phyloP scores from a whole-genome alignment of 1,284 basidiomycete genomes.

The Uromyces viciae-fabae region DNA sequence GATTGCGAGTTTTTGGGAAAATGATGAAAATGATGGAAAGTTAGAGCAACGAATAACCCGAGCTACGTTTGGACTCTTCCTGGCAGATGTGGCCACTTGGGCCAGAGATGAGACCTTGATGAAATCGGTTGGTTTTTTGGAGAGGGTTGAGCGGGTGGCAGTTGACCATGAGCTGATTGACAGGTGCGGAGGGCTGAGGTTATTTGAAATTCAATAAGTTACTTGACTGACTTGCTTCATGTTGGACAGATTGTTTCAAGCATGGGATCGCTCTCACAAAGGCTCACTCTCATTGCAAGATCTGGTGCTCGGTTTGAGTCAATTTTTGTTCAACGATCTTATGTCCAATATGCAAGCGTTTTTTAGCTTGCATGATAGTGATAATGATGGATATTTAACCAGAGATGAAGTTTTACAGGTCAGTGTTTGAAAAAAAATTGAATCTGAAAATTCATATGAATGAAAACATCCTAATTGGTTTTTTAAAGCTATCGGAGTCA shows the following conservation, averaged over 20 bases:
- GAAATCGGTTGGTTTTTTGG: constrained; percentile 78
- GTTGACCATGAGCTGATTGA: constrained; percentile 73
- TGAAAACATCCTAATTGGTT: neutral
- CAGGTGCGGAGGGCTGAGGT: constrained; percentile 48
- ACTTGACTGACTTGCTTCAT: neutral
- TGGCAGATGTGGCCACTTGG: constrained; percentile 93
- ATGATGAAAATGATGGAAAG: constrained; percentile 65
- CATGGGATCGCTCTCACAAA: constrained; percentile 76
- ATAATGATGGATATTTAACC: constrained; percentile 87
- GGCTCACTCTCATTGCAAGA: constrained; percentile 73
- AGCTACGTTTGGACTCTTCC: constrained; percentile 79
- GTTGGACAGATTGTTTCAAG: constrained; percentile 68
- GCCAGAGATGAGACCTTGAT: constrained; percentile 91
- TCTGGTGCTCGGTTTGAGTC: constrained; percentile 79
- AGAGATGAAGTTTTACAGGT: constrained; percentile 89
- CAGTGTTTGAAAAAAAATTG: constrained; percentile 77
- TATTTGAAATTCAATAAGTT: neutral
- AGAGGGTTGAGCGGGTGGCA: constrained; percentile 68
- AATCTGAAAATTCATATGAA: constrained; percentile 60
- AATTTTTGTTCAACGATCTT: constrained; percentile 89
- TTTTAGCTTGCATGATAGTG: constrained; percentile 91
- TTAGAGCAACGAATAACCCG: constrained; percentile 84
- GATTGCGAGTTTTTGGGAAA: constrained; percentile 46
- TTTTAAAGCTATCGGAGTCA: constrained; percentile 18
- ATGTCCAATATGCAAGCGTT: constrained; percentile 99